phyloP scores from a whole-genome alignment of 2,329 filamentous ascomycete species.

The Lasiodiplodia sp. region DNA sequence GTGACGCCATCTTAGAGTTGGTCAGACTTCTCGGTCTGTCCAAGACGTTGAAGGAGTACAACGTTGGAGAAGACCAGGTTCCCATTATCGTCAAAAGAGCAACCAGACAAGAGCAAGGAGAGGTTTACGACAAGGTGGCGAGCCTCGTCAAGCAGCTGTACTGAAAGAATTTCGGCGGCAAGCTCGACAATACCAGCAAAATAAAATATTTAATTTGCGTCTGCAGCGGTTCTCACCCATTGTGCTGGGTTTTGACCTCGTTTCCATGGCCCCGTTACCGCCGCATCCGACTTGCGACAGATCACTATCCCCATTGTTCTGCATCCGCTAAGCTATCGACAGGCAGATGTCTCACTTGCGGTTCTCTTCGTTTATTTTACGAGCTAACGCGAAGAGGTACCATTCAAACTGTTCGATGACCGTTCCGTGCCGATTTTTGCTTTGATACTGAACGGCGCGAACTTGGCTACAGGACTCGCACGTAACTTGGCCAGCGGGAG shows the following conservation, averaged over 20 bases:
- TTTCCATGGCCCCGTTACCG: neutral
- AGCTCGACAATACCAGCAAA: slow-evolving; percentile 21
- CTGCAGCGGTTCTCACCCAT: neutral
- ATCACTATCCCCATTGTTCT: slow-evolving; percentile 1
- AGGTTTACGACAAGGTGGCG: slow-evolving; percentile 53
- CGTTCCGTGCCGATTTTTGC: neutral
- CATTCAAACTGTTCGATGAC: neutral
- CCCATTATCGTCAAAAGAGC: slow-evolving; percentile 53
- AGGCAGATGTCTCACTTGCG: slow-evolving; percentile 6
- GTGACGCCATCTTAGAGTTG: slow-evolving; percentile 52
- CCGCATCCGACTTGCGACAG: neutral
- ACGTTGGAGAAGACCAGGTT: slow-evolving; percentile 52
- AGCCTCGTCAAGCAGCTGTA: slow-evolving; percentile 53
- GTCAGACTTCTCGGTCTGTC: slow-evolving; percentile 54
- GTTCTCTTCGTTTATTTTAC: neutral
- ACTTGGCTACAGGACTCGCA: neutral
- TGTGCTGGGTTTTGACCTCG: slow-evolving; percentile 5
- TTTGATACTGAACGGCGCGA: neutral
- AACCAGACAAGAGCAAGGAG: slow-evolving; percentile 52
- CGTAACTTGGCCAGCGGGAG: neutral
- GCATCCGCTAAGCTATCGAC: neutral
- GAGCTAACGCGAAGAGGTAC: neutral
- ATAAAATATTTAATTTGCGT: slow-evolving; percentile 4
- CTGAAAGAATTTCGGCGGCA: slow-evolving; percentile 33
- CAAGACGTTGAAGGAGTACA: slow-evolving; percentile 55